phyloP scores from a whole-genome alignment of 768 basidiomycete species.

The Rhodotorula paludigena region DNA sequence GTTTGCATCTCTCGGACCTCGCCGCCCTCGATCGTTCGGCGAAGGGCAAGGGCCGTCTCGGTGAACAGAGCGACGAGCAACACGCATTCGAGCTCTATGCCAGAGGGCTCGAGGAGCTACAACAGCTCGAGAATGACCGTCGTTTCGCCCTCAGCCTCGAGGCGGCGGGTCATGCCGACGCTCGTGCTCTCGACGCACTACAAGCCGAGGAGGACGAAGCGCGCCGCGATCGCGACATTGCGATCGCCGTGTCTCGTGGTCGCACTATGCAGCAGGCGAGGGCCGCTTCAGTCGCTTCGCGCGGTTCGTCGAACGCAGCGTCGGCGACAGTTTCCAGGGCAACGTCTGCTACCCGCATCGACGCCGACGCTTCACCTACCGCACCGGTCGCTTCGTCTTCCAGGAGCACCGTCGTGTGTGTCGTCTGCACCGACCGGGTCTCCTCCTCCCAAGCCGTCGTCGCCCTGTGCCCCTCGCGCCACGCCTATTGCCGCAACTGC shows the following conservation, averaged over 20 bases:
- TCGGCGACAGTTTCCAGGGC: not conserved
- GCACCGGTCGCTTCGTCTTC: not conserved
- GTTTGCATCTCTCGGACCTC: not conserved
- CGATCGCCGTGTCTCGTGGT: not conserved
- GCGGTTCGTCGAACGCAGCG: not conserved
- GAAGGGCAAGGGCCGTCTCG: not conserved
- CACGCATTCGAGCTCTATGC: not conserved
- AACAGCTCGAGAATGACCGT: not conserved
- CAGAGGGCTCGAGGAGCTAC: not conserved
- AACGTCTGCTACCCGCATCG: not conserved
- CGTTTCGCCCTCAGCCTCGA: constrained; percentile 1
- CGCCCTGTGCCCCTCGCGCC: constrained; percentile 31
- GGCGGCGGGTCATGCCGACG: not conserved
- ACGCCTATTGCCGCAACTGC: constrained; percentile 54
- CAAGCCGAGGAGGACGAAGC: not conserved
- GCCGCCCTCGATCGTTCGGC: not conserved
- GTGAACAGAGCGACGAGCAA: not conserved
- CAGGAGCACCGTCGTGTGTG: not conserved
- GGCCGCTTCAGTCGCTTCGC: not conserved
- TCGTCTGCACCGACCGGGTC: constrained; percentile 4
- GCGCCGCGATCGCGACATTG: not conserved
- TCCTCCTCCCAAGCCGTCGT: not conserved
- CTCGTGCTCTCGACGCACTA: not conserved
- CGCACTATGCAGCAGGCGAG: not conserved
- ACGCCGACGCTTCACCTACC: not conserved